Evolutionary conservation across 768 basidiomycete species (phyloP), one percentile per base, ranked within the genome.

Genomic region (Boletus edulis): DNA sequence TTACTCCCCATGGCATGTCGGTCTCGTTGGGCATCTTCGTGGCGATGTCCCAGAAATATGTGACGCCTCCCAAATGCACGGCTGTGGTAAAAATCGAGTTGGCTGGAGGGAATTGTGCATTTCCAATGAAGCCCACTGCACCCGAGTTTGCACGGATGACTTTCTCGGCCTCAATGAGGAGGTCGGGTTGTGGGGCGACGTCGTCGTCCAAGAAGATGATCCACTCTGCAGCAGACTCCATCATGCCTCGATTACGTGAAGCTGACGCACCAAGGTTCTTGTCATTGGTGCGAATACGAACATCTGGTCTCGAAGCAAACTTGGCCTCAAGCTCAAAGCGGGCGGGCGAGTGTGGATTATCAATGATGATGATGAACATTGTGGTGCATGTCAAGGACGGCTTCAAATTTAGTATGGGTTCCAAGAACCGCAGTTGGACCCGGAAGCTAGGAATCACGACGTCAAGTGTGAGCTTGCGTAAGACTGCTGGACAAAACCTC

Each of bases 31-130:
- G 46, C 54, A 79, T 72, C 63, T 83, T 83, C 10, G 62, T 60
- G 1, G 84, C 79, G 46, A 85, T 82, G 60, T 84, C 77, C 82
- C 83, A 86, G 62, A 84, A 85, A 59, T 78, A 81, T 1, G 81
- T 81, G 4, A 82, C 79, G 2, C 82, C 82, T 1, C 81, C 75
- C 5, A 84, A 70, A 56, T 83, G 81, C 5, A 80, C 71, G 0
- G 83, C 83, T 1, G 79, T 69, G 3, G 76, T 84, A 68, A 80
- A 84, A 11, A 84, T 60, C 2, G 67, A 74, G 20, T 74, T 54
- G 0, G 83, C 79, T 7, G 59, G 54, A 4, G 83, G 83, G 56
- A 86, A 84, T 15, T 66, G 57, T 1, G 76, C 67, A 52, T 71
- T 79, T n/a, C 82, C 80, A 3, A 84, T 74, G 63, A 85, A 82